These are phyloP conservation scores for Dovyalis caffra DNA, from an alignment of 345 rosid genomes.

Conservation along the genomic window DNA sequence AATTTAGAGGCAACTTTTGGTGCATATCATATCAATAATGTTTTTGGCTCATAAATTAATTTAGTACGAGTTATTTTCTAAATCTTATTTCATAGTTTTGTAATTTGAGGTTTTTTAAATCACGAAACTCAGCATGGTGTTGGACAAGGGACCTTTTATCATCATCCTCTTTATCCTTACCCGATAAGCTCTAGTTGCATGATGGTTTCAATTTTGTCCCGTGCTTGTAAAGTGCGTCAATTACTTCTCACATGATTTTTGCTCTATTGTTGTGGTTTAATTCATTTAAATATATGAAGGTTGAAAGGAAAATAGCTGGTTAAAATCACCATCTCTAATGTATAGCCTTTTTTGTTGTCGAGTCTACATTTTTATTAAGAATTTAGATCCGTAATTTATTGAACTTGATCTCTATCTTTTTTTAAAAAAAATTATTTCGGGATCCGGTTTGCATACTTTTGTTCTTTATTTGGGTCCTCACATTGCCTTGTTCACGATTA, in stretches of 20 bases:
- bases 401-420: not conserved
- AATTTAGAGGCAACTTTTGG: not conserved
- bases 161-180: not conserved
- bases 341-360: too few species aligned
- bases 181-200: slow-evolving; percentile 2
- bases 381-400: not conserved
- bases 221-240: not conserved
- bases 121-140: not conserved
- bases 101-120: not conserved
- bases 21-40: not conserved
- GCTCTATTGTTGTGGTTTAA: not conserved
- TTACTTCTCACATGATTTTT: not conserved
- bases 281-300: not conserved
- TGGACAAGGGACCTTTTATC: not conserved
- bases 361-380: too few species aligned
- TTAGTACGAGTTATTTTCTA: not conserved
- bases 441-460: slow-evolving; percentile 97
- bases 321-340: too few species aligned
- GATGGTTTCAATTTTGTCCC: not conserved
- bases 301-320: too few species aligned
- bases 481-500: slow-evolving; percentile 87
- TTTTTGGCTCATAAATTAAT: not conserved
- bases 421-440: slow-evolving; percentile 36
- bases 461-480: slow-evolving; percentile 98
- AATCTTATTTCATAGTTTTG: too few species aligned